phyloP scores from a whole-genome alignment of 164 flowering plant genomes.

The Cinnamomum chago region DNA sequence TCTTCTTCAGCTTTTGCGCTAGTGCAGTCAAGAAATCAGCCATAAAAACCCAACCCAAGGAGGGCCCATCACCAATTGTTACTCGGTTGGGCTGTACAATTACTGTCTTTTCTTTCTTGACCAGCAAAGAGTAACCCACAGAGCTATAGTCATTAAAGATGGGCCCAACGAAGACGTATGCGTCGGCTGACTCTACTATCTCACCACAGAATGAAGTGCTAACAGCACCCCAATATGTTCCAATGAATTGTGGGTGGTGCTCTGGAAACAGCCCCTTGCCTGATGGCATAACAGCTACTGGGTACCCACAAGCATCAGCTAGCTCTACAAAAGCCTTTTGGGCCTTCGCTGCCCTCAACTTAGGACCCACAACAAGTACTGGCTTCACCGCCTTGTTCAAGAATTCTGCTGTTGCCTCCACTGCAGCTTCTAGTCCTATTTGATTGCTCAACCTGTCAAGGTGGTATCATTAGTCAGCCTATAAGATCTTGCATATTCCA shows the following conservation, averaged over 20 bases:
- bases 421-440: slow-evolving; percentile 71
- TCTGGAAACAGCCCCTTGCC: slow-evolving; percentile 69
- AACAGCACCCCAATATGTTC: slow-evolving; percentile 85
- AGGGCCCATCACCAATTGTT: slow-evolving; percentile 63
- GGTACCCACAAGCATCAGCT: slow-evolving; percentile 70
- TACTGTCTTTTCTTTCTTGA: slow-evolving; percentile 81
- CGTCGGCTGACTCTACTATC: slow-evolving; percentile 89
- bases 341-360: slow-evolving; percentile 64
- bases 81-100: slow-evolving; percentile 82
- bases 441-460: slow-evolving; percentile 54
- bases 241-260: slow-evolving; percentile 29
- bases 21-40: slow-evolving; percentile 63
- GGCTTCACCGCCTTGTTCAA: slow-evolving; percentile 90
- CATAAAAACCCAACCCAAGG: slow-evolving; percentile 77
- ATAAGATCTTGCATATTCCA: not conserved
- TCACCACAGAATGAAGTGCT: slow-evolving; percentile 82
- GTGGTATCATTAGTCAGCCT: too few species aligned
- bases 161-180: slow-evolving; percentile 81
- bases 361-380: slow-evolving; percentile 80
- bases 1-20: slow-evolving; percentile 50
- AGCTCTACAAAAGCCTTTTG: slow-evolving; percentile 58
- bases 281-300: slow-evolving; percentile 81
- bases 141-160: slow-evolving; percentile 89
- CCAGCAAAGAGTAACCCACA: slow-evolving; percentile 77
- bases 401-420: slow-evolving; percentile 75